phyloP scores from a whole-genome alignment of 192 early-diverging fungal genomes.

The Dimargaris cristalligena region DNA sequence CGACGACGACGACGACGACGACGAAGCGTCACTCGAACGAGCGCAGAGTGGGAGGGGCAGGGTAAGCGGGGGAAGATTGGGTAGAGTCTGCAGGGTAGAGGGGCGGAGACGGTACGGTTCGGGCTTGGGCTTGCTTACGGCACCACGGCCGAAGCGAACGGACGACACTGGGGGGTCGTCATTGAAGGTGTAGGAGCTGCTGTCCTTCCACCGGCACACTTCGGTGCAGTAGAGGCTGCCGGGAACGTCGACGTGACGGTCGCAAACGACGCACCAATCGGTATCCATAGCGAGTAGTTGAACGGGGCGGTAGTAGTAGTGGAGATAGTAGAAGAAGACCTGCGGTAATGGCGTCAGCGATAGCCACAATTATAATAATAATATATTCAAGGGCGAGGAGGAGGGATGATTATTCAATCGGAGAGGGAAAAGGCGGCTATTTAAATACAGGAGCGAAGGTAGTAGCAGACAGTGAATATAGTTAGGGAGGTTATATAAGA shows the following conservation, averaged over 20 bases:
- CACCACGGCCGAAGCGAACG: too few relatives aligned
- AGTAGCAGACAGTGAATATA: neutral
- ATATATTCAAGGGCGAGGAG: neutral
- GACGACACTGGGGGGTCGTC: too few relatives aligned
- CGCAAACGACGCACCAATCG: slow-evolving; percentile 5
- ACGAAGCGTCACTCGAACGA: too few relatives aligned
- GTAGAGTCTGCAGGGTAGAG: neutral
- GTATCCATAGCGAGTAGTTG: neutral
- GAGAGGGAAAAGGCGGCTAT: neutral
- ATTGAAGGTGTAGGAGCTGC: neutral
- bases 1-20: too few relatives aligned
- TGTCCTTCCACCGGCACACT: slow-evolving; percentile 4
- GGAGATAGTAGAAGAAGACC: neutral
- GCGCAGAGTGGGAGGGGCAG: neutral
- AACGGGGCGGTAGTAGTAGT: neutral
- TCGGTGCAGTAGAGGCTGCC: slow-evolving; percentile 5
- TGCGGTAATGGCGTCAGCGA: neutral
- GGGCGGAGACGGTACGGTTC: neutral
- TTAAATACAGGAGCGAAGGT: neutral
- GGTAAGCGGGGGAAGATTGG: neutral
- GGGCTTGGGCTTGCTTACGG: too few relatives aligned
- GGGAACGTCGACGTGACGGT: neutral
- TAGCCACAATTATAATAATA: neutral
- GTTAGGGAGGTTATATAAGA: neutral
- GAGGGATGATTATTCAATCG: neutral